Base-by-base conservation (phyloP, 768 basidiomycete species). In the Boletus bicolor region DNA sequence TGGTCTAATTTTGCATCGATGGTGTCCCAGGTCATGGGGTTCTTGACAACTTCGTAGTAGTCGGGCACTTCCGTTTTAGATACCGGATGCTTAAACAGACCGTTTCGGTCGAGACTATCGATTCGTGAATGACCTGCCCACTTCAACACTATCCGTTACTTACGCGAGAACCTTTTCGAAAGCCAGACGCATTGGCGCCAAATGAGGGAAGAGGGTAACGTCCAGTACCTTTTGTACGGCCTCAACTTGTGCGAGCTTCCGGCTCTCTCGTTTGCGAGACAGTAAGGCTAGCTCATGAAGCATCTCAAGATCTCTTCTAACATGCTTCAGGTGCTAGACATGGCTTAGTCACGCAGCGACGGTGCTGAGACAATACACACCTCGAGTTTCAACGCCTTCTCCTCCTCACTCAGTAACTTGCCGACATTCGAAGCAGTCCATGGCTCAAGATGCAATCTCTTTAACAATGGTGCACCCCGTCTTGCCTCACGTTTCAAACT, bases 401-500 rank as follows among this genome's bases (percentile, higher is more conserved):
- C 92, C 57, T 89, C 87, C 19, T 94, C 91, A 5, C 85, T 91
- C 64, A 91, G 80, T 32, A 81, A 69, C 60, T 82, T 82, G 7
- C 75, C 75, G 7, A 79, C 78, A 17, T 84, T 80, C 41, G 81
- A 84, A 3, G 92, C 91, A 1, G 95, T 98, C 97, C 97, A 98
- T 0, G 97, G 96, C 75, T 99, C 96, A 28, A 98, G 76, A 73
- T 99, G 94, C 54, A 99, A 68, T 51, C 97, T 69, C 72, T 98
- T 98, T 61, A 99, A 72, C 57, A 98, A 72, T 11, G 97, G 96
- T 9, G 97, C 97, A 5, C 97, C 97, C 39, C 96, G 73, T 58
- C 97, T 81, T 1, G 85, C 92, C 68, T 98, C 96, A 5, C 97
- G 78, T 74, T 99, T 98, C 71, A 99, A 70, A 72, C 97, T 98